Evolutionary conservation across 2,329 filamentous ascomycete genomes (phyloP), one percentile per base, ranked within the genome.

Genomic region (Hypoxylon sp.): DNA sequence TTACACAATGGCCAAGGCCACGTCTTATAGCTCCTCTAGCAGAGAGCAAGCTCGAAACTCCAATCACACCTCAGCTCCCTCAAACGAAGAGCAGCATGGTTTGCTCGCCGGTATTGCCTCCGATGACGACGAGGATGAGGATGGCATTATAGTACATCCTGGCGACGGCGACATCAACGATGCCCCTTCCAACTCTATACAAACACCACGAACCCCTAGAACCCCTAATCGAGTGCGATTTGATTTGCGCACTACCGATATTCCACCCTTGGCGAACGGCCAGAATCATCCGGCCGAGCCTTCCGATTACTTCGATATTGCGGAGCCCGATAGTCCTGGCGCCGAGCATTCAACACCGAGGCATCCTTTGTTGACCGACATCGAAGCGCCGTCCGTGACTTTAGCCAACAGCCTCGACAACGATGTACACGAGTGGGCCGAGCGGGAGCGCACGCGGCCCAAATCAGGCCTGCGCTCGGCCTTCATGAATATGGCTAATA

Each of bases 401-500:
- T 82, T 97, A 52, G 93, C 86, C 85, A 82, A 91, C 81, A 73
- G 83, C 84, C 81, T 81, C 71, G 78, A 78, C 50, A 79, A 81
- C 47, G 83, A 84, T 72, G 80, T 84, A 26, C 79, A 84, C 58
- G 77, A 82, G 46, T 85, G 84, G 80, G 85, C 84, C 4, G 84
- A 86, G 74, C 81, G 83, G 35, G 87, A 90, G 77, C 84, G 85
- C 62, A 76, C 77, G 44, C 87, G 94, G 63, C 94, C 95, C 51
- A 95, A 95, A 82, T 97, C 93, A 64, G 92, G 92, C 4, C 86
- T 98, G 82, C 86, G 88, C 69, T 93, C 92, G 78, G 95, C 96
- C 2, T 98, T 99, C 74, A 97, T 98, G 94, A 99, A 99, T 82
- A 99, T 99, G 96, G 95, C 96, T 70, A 99, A 99, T 83, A 97